Conservation (phyloP, 805 yeast species). For the Pichia cephalocereana region DNA sequence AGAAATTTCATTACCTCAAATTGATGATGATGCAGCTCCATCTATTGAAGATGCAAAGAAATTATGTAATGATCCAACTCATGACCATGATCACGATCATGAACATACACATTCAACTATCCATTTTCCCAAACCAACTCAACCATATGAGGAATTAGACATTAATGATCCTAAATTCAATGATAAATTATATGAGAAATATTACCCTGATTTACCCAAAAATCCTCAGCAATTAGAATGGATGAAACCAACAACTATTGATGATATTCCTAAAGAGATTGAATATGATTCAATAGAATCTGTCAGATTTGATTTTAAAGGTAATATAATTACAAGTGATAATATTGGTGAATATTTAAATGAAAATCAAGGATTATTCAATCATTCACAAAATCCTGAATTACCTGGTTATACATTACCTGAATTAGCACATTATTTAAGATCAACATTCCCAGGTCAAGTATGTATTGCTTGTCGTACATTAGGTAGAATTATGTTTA, state of each 20-base stretch:
- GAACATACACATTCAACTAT: constrained; percentile 22
- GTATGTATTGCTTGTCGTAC: constrained; percentile 80
- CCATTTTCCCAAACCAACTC: constrained; percentile 56
- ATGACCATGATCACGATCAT: constrained; percentile 19
- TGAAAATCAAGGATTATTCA: constrained; percentile 62
- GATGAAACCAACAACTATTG: constrained; percentile 61
- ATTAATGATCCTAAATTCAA: constrained; percentile 71
- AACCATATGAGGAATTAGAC: constrained; percentile 31
- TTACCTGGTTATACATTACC: constrained; percentile 86
- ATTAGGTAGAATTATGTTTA: constrained; percentile 77
- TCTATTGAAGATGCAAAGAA: constrained; percentile 33
- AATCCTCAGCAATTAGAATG: constrained; percentile 79
- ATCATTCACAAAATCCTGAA: constrained; percentile 82
- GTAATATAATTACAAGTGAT: constrained; percentile 49
- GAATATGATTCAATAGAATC: constrained; percentile 51
- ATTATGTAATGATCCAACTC: constrained; percentile 29
- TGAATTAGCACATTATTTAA: constrained; percentile 69
- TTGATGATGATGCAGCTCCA: constrained; percentile 29
- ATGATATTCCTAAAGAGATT: constrained; percentile 31
- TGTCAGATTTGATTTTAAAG: constrained; percentile 82
- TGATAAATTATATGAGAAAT: constrained; percentile 71
- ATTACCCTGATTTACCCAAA: constrained; percentile 81
- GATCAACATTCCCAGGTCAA: constrained; percentile 79
- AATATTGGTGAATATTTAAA: constrained; percentile 12
- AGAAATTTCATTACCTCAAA: constrained; percentile 8